phyloP scores from a whole-genome alignment of 2,329 filamentous ascomycete genomes.

The Botrytis galanthina region DNA sequence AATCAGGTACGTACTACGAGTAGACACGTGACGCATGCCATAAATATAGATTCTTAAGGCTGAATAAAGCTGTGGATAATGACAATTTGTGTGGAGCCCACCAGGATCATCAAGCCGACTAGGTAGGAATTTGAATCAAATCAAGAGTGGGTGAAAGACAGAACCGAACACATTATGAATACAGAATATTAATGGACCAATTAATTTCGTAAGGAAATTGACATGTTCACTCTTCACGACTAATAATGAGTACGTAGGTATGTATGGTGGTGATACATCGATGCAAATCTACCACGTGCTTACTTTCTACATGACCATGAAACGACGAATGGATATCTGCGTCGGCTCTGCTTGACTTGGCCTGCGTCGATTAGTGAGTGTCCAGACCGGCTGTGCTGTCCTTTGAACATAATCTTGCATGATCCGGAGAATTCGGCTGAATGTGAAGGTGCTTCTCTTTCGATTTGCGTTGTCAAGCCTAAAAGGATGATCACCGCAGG shows the following conservation, averaged over 20 bases:
- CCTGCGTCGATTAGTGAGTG: neutral
- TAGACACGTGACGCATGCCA: neutral
- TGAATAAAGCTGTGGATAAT: conserved; percentile 9
- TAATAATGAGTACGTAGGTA: too few species aligned
- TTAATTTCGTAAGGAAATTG: neutral
- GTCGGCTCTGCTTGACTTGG: neutral
- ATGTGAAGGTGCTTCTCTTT: neutral
- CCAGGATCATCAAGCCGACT: neutral
- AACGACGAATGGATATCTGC: neutral
- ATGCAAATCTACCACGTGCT: conserved; percentile 1
- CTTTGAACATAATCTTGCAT: conserved; percentile 11
- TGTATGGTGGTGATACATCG: neutral
- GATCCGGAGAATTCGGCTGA: conserved; percentile 9
- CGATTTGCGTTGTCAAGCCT: neutral
- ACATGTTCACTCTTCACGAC: neutral
- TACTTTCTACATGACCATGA: neutral
- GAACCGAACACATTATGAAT: neutral
- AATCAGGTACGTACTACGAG: neutral
- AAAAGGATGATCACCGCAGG: conserved; percentile 12
- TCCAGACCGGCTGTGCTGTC: neutral
- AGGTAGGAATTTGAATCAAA: neutral
- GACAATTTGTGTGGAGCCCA: conserved; percentile 4
- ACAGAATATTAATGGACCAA: too few species aligned
- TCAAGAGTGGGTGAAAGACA: neutral
- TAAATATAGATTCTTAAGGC: neutral